A percentile compares a stretch with the other conserved stretches of the same genome.
These are phyloP conservation scores for Penicillium malachiteum DNA, from an alignment of 495 filamentous ascomycete genomes.

Conservation along the genomic window DNA sequence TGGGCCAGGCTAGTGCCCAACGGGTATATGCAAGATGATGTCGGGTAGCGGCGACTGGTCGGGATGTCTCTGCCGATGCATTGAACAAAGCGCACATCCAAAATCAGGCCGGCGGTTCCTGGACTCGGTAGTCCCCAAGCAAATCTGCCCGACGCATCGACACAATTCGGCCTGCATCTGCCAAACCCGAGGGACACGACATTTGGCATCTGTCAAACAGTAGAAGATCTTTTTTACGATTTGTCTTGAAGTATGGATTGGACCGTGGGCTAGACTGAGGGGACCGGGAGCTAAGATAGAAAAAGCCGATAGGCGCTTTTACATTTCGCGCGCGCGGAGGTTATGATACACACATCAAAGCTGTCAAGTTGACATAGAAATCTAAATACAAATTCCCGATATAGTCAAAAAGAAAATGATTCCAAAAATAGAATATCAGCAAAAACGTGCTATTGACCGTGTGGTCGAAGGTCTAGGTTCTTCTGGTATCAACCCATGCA, in stretches of 20 bases:
- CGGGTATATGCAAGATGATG: conserved; percentile 22
- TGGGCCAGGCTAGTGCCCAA: conserved; percentile 22
- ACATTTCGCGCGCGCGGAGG: conserved; percentile 10
- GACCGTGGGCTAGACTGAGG: conserved; percentile 14
- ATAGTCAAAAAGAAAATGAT: neutral
- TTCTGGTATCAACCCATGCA: conserved; percentile 50
- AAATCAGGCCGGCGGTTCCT: conserved; percentile 25
- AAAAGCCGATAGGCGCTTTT: conserved; percentile 11
- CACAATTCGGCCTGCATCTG: conserved; percentile 7
- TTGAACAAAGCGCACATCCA: conserved; percentile 14
- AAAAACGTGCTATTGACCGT: conserved; percentile 36
- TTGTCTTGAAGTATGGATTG: neutral
- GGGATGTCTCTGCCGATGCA: conserved; percentile 19
- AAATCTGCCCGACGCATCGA: conserved; percentile 29
- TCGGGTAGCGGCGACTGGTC: conserved; percentile 15
- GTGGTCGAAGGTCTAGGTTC: conserved; percentile 46
- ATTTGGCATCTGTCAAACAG: conserved; percentile 4
- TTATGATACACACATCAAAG: conserved; percentile 22
- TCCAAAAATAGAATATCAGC: conserved; percentile 25
- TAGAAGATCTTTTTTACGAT: neutral
- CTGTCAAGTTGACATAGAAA: conserved; percentile 14
- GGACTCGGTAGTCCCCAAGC: conserved; percentile 24
- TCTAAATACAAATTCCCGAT: conserved; percentile 12
- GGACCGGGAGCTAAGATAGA: neutral
- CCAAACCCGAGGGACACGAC: conserved; percentile 14